These are phyloP conservation scores for Ottelia alismoides DNA, from an alignment of 106 monocot genomes.

Conservation along the genomic window DNA sequence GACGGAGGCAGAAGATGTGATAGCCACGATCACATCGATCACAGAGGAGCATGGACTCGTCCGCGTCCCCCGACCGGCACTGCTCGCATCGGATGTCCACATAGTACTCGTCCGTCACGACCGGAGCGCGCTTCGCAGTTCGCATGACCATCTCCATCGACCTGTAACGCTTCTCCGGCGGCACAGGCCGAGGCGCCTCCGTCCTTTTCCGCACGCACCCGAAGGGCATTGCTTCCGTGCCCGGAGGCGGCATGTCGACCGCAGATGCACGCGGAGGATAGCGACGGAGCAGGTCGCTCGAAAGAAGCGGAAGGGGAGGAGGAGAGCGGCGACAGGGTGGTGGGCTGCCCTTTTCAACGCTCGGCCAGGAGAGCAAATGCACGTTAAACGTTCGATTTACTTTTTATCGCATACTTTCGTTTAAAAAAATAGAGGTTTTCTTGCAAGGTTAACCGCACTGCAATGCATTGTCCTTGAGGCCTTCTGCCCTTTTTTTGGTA, in stretches of 20 bases:
- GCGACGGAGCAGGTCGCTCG: background rate
- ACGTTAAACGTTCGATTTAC: too few species aligned
- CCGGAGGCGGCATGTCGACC: background rate
- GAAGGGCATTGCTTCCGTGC: background rate
- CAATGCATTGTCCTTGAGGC: too few species aligned
- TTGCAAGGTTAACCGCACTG: too few species aligned
- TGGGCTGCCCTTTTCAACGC: too few species aligned
- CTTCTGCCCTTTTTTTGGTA: too few species aligned
- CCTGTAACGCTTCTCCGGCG: slow-evolving; percentile 24
- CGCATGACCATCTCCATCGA: slow-evolving; percentile 63
- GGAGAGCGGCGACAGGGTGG: background rate
- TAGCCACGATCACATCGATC: slow-evolving; percentile 70
- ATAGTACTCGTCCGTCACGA: slow-evolving; percentile 27
- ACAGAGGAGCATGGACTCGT: slow-evolving; percentile 66
- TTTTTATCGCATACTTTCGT: too few species aligned
- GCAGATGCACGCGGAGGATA: background rate
- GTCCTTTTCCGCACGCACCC: slow-evolving; percentile 44
- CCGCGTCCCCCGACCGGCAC: slow-evolving; percentile 56
- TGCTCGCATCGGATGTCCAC: slow-evolving; percentile 50
- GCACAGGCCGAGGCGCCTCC: slow-evolving; percentile 32
- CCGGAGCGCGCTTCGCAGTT: slow-evolving; percentile 18
- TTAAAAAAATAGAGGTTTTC: too few species aligned
- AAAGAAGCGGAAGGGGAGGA: background rate
- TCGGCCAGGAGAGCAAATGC: too few species aligned
- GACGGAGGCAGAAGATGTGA: slow-evolving; percentile 68